Evolutionary conservation across 495 filamentous ascomycete genomes (phyloP).

Genomic region (Sporormia fimetaria): DNA sequence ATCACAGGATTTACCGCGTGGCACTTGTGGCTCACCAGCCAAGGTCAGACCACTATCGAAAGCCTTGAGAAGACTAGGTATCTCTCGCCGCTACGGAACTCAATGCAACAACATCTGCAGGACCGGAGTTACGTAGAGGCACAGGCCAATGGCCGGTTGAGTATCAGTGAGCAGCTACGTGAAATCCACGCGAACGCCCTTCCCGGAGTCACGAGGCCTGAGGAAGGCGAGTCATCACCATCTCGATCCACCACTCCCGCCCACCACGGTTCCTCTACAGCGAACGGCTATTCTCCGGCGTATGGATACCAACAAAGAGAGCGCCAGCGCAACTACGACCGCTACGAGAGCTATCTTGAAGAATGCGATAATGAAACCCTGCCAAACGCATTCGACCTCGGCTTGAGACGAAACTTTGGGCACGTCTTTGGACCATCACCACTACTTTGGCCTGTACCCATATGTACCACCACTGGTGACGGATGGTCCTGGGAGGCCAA

Average conservation of each 20-base stretch:
- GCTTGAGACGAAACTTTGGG: constrained; percentile 62
- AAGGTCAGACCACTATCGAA: constrained; percentile 86
- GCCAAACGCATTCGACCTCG: constrained; percentile 86
- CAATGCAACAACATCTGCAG: constrained; percentile 47
- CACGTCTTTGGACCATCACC: constrained; percentile 70
- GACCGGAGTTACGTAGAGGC: constrained; percentile 31
- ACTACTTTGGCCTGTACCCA: constrained; percentile 64
- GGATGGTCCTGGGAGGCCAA: constrained; percentile 95
- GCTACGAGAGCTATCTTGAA: constrained; percentile 81
- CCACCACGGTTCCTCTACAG: constrained; percentile 18
- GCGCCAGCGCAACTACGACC: constrained; percentile 53
- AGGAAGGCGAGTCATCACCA: constrained; percentile 56
- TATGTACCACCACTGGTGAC: constrained; percentile 75
- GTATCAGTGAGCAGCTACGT: constrained; percentile 61
- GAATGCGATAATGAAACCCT: constrained; percentile 76
- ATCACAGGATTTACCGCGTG: constrained; percentile 81
- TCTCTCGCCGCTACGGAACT: constrained; percentile 61
- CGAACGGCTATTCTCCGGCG: constrained; percentile 30
- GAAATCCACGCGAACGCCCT: constrained; percentile 75
- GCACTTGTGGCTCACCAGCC: constrained; percentile 73
- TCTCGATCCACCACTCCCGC: constrained; percentile 17
- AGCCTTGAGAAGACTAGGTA: constrained; percentile 90
- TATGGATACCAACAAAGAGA: constrained; percentile 63
- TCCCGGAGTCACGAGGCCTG: constrained; percentile 65
- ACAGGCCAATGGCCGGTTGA: constrained; percentile 43